These are phyloP conservation scores for Lepidopterella palustris DNA, from an alignment of 495 filamentous ascomycete species.

Conservation along the genomic window DNA sequence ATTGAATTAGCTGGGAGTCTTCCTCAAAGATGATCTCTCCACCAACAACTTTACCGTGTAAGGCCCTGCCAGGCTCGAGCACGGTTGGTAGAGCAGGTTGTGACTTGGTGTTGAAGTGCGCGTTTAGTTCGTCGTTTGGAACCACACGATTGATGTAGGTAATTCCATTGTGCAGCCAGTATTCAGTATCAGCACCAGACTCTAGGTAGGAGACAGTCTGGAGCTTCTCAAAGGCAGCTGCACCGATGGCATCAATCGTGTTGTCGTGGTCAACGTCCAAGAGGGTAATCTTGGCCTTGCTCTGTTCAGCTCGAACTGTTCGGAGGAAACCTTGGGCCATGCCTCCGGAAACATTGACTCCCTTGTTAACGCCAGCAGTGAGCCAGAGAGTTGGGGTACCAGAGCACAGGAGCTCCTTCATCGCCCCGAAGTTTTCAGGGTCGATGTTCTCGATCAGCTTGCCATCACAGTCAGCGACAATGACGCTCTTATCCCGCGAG, in stretches of 20 bases:
- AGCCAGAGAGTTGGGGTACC: constrained; percentile 1
- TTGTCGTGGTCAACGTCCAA: background rate
- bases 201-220: constrained; percentile 16
- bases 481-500: no score
- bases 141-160: constrained; percentile 20
- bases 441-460: background rate
- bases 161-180: constrained; percentile 27
- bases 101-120: background rate
- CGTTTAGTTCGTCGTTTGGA: background rate
- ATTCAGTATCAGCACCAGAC: constrained; percentile 25
- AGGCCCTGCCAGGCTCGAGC: background rate
- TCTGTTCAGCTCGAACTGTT: constrained; percentile 1
- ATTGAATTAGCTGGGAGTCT: background rate
- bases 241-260: no score
- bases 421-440: background rate
- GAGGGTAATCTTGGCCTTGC: background rate
- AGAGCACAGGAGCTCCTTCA: background rate
- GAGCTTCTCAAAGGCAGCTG: background rate
- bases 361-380: constrained; percentile 6
- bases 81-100: background rate
- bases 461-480: background rate
- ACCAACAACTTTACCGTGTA: background rate
- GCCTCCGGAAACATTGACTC: background rate
- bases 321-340: constrained; percentile 5
- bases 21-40: background rate